phyloP scores from a whole-genome alignment of 208 protist genomes.

The Leishmania martiniquensis region DNA sequence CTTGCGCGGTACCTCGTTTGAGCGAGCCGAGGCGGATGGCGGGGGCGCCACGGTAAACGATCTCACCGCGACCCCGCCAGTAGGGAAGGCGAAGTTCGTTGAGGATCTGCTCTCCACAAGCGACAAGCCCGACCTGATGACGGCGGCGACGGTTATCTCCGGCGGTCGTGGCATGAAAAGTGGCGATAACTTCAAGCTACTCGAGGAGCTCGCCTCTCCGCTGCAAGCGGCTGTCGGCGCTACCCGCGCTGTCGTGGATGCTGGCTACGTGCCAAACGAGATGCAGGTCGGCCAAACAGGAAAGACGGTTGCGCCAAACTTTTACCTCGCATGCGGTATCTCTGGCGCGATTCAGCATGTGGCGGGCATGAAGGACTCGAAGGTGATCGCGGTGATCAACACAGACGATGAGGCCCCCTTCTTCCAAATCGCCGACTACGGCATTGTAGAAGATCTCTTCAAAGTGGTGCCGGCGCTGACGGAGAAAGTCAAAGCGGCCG shows the following conservation, averaged over 20 bases:
- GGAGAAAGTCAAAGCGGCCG: slow-evolving; percentile 72
- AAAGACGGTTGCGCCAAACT: slow-evolving; percentile 98
- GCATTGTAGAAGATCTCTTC: slow-evolving; percentile 97
- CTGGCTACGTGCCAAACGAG: slow-evolving; percentile 92
- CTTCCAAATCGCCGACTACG: slow-evolving; percentile 98
- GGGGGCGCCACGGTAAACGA: slow-evolving; percentile 46
- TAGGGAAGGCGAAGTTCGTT: slow-evolving; percentile 57
- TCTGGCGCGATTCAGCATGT: slow-evolving; percentile 97
- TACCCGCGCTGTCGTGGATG: slow-evolving; percentile 98
- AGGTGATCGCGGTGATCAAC: slow-evolving; percentile 97
- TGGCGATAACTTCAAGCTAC: slow-evolving; percentile 97
- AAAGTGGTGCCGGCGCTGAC: slow-evolving; percentile 94
- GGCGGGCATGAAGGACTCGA: slow-evolving; percentile 99
- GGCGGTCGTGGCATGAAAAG: slow-evolving; percentile 97
- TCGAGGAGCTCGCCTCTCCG: slow-evolving; percentile 95
- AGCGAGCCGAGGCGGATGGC: slow-evolving; percentile 55
- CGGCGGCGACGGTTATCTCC: slow-evolving; percentile 92
- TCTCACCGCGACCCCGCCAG: slow-evolving; percentile 35
- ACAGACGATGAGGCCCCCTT: slow-evolving; percentile 98
- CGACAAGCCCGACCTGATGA: slow-evolving; percentile 95
- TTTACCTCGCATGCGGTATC: slow-evolving; percentile 98
- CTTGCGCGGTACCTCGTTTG: slow-evolving; percentile 93
- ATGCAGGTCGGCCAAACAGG: slow-evolving; percentile 99
- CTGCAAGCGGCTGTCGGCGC: slow-evolving; percentile 96
- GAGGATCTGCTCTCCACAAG: slow-evolving; percentile 46